Evolutionary conservation across 148 eudicot species (phyloP), one percentile per base, ranked within the genome.

Genomic region (Limonium bicolor): DNA sequence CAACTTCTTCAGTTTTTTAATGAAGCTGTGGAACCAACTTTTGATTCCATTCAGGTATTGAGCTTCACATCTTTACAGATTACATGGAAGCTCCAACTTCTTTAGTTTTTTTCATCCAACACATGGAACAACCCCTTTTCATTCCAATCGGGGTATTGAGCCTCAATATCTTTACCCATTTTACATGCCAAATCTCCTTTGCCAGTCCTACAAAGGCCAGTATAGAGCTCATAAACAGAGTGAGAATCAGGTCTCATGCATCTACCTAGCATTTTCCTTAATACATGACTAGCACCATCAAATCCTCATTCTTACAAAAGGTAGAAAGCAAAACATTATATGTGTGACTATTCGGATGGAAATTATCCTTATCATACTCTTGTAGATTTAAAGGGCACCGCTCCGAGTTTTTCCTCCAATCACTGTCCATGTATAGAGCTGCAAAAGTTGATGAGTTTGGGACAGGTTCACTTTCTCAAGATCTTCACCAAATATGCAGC

Each of bases 401-500:
- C 26, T 72, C 94, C 3, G 86, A 58, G 48, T 88, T 80, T 53
- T 67, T 74, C 54, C 76, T 79, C 27, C n/a, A 47, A 53, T 41
- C 96, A 82, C 53, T 87, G 90, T 42, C 96, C 94, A 11, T 38
- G 46, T 44, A 87, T 87, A 87, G 86, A 41, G 90, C 90, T 27
- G 90, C 61, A 50, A 66, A 87, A 22, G 90, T 87, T 13, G 94
- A 76, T 20, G 86, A 60, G 52, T 87, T 82, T 5, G 81, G 85
- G 7, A 59, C 65, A 77, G 56, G 23, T 74, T 74, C 30, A 63
- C 62, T 56, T 49, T 74, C 58, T 71, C 80, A 38, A 82, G 71
- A 32, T 71, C 77, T 64, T 76, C 36, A 79, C 79, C 62, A 76
- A 23, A 51, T 58, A 61, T 16, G 90, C 95, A 32, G 95, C 95